phyloP scores from a whole-genome alignment of 1,139 yeast species.

The Sugiyamaella neomexicana region DNA sequence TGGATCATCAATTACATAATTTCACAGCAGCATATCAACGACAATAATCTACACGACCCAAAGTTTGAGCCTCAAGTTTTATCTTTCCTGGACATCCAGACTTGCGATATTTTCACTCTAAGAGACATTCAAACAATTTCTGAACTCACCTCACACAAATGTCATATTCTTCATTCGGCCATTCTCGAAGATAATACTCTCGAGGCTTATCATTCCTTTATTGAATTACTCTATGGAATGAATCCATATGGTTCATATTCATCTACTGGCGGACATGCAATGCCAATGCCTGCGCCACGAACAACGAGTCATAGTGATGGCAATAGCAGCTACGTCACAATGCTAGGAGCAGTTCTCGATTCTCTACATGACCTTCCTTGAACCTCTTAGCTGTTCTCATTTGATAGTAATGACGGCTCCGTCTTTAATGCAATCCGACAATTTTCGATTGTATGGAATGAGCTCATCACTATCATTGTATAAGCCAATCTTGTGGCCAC shows the following conservation, averaged over 20 bases:
- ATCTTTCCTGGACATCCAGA: slow-evolving; percentile 21
- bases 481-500: slow-evolving; percentile 37
- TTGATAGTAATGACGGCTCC: slow-evolving; percentile 20
- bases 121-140: slow-evolving; percentile 21
- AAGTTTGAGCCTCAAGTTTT: slow-evolving; percentile 1
- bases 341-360: background rate
- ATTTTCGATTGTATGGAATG: slow-evolving; percentile 23
- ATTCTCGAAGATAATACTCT: slow-evolving; percentile 28
- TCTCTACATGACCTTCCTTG: slow-evolving; percentile 1
- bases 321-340: background rate
- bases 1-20: slow-evolving; percentile 25
- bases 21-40: slow-evolving; percentile 11
- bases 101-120: slow-evolving; percentile 27
- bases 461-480: slow-evolving; percentile 19
- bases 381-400: background rate
- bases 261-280: background rate
- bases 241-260: background rate
- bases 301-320: background rate
- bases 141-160: slow-evolving; percentile 17
- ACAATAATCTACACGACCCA: slow-evolving; percentile 3
- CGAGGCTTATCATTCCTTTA: slow-evolving; percentile 26
- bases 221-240: slow-evolving; percentile 21
- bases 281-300: background rate
- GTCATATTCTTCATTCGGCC: slow-evolving; percentile 27
- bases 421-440: slow-evolving; percentile 24